Base-by-base conservation (phyloP, 1,284 basidiomycete genomes). In the Boletus semigastroideus region DNA sequence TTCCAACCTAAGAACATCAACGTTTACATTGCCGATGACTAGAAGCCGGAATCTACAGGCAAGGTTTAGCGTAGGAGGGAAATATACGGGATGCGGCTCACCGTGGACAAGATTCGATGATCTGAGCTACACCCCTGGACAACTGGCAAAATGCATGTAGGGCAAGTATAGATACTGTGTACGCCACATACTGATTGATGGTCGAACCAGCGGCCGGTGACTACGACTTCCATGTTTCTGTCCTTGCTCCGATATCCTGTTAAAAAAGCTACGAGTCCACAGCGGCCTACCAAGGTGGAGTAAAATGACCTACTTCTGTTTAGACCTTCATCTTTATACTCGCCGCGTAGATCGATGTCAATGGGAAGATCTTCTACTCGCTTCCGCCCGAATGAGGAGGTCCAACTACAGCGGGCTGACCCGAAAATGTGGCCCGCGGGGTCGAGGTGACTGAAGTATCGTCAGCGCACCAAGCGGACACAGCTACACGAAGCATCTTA, bases 21-120 rank as follows among this genome's bases (percentile, higher is more conserved):
- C 0, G 5, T 6, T 41, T 39, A 58, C 60, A 44, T 61, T 55
- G 1, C 60, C 58, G 2, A 59, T 62, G 1, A 62, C 38, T 25
- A 62, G 7, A 28, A 62, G 33, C 4, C 58, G 47, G 31, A 59
- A 60, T n/a, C 58, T 62, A 28, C 8, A 16, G 31, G 16, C 31
- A 16, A 34, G 3, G 7, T 7, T 53, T 12, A 46, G 28, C 1
- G 6, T 4, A 27, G 3, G 17, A 37, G 5, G 11, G 6, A 27
- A 12, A 11, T 1, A 14, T 3, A 8, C 1, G 10, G n/a, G 7
- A 1, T 6, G 5, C 9, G 19, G 16, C 55, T n/a, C 25, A 60
- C 58, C 4, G 38, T 42, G 51, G 19, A 60, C 51, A 58, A 17
- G 16, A 22, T 4, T 46, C 1, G 20, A 55, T 33, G 38, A 58